Base-by-base conservation (phyloP, 108 stramenopile species). In the Pseudonitzschia multiseries region DNA sequence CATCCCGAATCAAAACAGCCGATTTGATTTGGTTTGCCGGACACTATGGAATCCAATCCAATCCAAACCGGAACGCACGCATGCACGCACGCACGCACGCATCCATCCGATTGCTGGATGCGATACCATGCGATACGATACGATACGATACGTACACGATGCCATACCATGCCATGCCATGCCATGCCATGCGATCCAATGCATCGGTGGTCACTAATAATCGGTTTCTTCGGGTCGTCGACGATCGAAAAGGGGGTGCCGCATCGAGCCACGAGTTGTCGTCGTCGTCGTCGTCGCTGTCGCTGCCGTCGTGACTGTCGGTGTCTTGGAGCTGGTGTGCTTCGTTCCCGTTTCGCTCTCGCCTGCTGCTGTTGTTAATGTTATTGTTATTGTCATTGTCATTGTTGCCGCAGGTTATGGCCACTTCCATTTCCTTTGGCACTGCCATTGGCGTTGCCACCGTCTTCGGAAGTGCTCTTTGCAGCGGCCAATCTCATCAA, bases 221-320 rank as follows among this genome's bases (percentile, higher is more conserved):
- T 0, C 24, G 24, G 15, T 10, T 54, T 54, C 24, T 54, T 54
- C 14, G 14, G 22, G 9, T 54, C n/a, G 53, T 54, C 24, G 53
- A 54, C 10, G 13, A 54, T 8, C 22, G 24, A 24, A 59, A 59
- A 6, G 57, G 4, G n/a, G 57, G 57, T n/a, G 57, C 12, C 26
- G 57, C 57, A 59, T 59, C n/a, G 24, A 59, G 57, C 57, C 57
- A 59, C 29, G 29, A 28, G 29, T 27, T 59, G 29, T 59, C 57
- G 24, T 59, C 57, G 4, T 27, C 57, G 26, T 59, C 26, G 14
- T 59, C 57, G 14, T 59, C 57, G 29, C 24, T 27, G 57, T 48
- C 46, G 46, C 18, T 10, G 13, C 12, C 46, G 46, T 59, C 57
- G 24, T 59, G 22, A 14, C 57, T 27, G 24, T 59, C 57, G 27